Evolutionary conservation across 768 basidiomycete genomes (phyloP).

Genomic region (Hemileccinum impolitum): DNA sequence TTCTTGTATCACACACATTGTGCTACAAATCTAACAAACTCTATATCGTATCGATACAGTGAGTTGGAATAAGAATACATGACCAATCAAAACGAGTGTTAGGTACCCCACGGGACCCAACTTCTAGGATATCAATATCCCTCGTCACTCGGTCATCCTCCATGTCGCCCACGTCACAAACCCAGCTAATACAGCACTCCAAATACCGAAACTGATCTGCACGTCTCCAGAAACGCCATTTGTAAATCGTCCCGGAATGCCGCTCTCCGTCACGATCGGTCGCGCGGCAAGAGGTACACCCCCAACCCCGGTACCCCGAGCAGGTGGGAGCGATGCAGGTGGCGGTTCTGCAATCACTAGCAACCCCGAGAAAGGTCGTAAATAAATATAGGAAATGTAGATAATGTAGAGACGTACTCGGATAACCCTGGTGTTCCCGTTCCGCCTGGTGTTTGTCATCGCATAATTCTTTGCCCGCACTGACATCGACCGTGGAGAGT

Average conservation of each 20-base stretch:
- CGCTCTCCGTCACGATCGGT: conserved; percentile 13
- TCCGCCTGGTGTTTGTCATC: conserved; percentile 37
- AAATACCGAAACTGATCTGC: conserved; percentile 13
- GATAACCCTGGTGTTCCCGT: conserved; percentile 21
- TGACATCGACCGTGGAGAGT: conserved; percentile 61
- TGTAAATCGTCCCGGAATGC: background rate
- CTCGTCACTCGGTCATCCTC: conserved; percentile 12
- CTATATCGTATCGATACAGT: conserved; percentile 5
- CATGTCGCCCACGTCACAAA: conserved; percentile 19
- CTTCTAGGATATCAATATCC: background rate
- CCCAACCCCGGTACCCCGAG: conserved; percentile 22
- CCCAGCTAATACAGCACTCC: conserved; percentile 13
- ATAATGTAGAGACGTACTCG: conserved; percentile 18
- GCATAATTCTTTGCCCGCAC: conserved; percentile 43
- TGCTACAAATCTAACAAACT: conserved; percentile 11
- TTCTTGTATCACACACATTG: background rate
- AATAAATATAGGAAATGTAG: background rate
- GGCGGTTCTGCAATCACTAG: conserved; percentile 41
- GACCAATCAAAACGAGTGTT: background rate
- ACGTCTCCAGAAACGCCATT: conserved; percentile 17
- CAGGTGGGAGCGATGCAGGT: conserved; percentile 31
- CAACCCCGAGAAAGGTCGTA: background rate
- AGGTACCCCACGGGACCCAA: too few relatives aligned
- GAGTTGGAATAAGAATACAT: background rate
- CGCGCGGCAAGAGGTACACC: conserved; percentile 29